Percentiles rank a stretch among this genome's conserved stretches.
Conservation (phyloP, 2,329 filamentous ascomycete species). For the Fusarium nematophilum region DNA sequence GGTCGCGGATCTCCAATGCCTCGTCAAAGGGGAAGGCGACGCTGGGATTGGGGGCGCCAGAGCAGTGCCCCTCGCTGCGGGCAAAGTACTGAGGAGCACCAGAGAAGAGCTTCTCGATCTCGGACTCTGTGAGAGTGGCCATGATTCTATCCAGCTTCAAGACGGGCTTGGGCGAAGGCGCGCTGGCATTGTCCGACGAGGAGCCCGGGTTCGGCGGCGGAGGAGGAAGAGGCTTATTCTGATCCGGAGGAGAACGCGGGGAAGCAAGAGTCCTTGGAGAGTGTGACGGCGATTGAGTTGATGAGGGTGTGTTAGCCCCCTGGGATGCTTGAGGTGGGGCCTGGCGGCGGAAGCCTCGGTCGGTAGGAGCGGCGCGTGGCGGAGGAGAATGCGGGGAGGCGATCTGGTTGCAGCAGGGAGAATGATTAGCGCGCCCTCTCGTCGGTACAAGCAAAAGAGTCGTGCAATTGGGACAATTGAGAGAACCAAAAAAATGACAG, state of each 20-base stretch:
- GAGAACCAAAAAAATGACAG: constrained; percentile 8
- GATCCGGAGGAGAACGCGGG: constrained; percentile 56
- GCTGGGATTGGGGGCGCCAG: constrained; percentile 69
- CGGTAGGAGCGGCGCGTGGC: constrained; percentile 39
- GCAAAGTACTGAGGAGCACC: constrained; percentile 80
- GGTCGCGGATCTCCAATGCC: constrained; percentile 68
- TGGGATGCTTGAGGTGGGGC: constrained; percentile 35
- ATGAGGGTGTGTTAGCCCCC: constrained; percentile 34
- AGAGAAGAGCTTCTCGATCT: constrained; percentile 77
- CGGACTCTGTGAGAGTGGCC: constrained; percentile 66
- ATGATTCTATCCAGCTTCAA: constrained; percentile 69
- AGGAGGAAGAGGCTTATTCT: constrained; percentile 68
- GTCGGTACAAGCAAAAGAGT: not conserved
- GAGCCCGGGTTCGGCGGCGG: constrained; percentile 59
- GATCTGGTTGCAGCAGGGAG: constrained; percentile 19
- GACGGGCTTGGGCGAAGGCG: constrained; percentile 54
- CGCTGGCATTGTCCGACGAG: constrained; percentile 41
- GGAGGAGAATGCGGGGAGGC: constrained; percentile 43
- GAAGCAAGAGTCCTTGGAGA: constrained; percentile 41
- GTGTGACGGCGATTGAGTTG: constrained; percentile 41
- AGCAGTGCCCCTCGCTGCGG: constrained; percentile 68
- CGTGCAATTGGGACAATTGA: not conserved
- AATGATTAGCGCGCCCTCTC: constrained; percentile 3
- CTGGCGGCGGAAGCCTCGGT: constrained; percentile 41
- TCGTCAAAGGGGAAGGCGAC: constrained; percentile 77